phyloP scores from a whole-genome alignment of 768 basidiomycete species.

The Suillus plorans region DNA sequence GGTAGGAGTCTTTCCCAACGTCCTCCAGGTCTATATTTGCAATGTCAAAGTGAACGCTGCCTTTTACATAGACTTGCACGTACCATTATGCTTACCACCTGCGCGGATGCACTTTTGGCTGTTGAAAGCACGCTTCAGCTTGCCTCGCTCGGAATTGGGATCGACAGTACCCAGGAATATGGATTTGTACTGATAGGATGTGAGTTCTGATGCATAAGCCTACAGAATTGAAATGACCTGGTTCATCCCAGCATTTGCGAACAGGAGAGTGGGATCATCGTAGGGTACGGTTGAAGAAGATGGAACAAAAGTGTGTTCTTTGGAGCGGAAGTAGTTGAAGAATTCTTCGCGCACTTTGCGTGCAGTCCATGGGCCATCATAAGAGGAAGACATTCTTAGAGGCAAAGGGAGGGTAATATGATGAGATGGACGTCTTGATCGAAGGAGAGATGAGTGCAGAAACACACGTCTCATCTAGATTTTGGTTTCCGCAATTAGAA shows the following conservation, averaged over 20 bases:
- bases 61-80: constrained; percentile 10
- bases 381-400: constrained; percentile 28
- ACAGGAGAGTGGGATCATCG: constrained; percentile 96
- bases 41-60: constrained; percentile 5
- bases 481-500: constrained; percentile 9
- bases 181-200: constrained; percentile 74
- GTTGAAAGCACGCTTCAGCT: constrained; percentile 92
- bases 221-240: constrained; percentile 49
- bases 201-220: constrained; percentile 3
- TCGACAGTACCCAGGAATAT: constrained; percentile 99
- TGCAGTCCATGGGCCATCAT: constrained; percentile 69
- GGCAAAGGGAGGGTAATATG: neutral
- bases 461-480: constrained; percentile 12
- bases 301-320: constrained; percentile 84
- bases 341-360: constrained; percentile 81
- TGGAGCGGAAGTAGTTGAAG: constrained; percentile 82
- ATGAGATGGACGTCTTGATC: constrained; percentile 23
- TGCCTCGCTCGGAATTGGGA: constrained; percentile 88
- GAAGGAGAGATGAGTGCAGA: constrained; percentile 11
- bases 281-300: constrained; percentile 94
- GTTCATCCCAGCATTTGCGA: constrained; percentile 98
- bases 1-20: constrained; percentile 98
- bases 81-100: constrained; percentile 98
- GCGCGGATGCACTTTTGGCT: constrained; percentile 98
- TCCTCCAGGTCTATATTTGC: constrained; percentile 83